phyloP scores from a whole-genome alignment of 805 yeast species.

The Debaryomyces tyrocola region DNA sequence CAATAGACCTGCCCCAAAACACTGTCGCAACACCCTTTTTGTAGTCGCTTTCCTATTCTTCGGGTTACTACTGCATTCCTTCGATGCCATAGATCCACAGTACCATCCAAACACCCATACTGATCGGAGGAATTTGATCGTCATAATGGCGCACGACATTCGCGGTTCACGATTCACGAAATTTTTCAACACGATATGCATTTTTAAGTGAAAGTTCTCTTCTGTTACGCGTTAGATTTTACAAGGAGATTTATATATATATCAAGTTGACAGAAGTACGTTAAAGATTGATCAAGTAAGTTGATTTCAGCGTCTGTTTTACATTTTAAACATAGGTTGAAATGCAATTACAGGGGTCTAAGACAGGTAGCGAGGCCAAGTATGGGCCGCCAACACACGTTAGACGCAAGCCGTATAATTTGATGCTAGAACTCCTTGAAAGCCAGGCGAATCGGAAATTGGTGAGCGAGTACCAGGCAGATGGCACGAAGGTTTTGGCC shows the following conservation, averaged over 20 bases:
- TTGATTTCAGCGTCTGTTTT: background rate
- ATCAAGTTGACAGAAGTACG: background rate
- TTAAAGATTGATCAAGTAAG: background rate
- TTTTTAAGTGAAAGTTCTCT: background rate
- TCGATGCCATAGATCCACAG: no score
- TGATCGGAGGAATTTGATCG: background rate
- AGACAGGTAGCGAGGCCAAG: slow-evolving; percentile 6
- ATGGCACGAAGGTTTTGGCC: slow-evolving; percentile 39
- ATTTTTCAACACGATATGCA: background rate
- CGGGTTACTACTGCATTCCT: no score
- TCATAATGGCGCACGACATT: background rate
- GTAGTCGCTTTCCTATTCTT: no score
- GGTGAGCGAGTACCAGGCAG: slow-evolving; percentile 42
- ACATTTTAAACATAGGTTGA: background rate
- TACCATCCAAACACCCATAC: background rate
- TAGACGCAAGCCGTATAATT: slow-evolving; percentile 36
- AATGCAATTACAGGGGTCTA: slow-evolving; percentile 1
- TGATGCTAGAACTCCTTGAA: slow-evolving; percentile 48
- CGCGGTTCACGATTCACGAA: background rate
- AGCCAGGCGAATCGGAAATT: slow-evolving; percentile 43
- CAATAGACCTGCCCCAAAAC: no score
- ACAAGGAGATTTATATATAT: background rate
- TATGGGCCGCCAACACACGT: slow-evolving; percentile 31
- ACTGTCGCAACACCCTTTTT: no score
- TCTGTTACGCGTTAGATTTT: background rate